phyloP scores from a whole-genome alignment of 345 rosid species.

The Adansonia digitata region DNA sequence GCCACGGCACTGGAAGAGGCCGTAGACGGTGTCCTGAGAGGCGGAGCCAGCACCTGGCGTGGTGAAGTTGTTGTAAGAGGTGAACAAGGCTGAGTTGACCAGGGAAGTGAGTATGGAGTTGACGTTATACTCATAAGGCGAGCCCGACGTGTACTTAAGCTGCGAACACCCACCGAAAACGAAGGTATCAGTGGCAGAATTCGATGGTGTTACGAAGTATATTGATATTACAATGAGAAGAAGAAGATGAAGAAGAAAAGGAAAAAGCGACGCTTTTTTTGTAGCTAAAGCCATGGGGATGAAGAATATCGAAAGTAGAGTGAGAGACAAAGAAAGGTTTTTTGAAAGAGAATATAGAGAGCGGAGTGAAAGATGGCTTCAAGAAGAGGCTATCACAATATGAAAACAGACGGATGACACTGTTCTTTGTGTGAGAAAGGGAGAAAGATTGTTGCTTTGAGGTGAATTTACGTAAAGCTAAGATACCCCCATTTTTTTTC shows the following conservation, averaged over 20 bases:
- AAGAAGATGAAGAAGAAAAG: not conserved
- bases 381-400: not conserved
- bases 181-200: conserved; percentile 43
- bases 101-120: conserved; percentile 78
- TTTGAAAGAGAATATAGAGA: conserved; percentile 1
- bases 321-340: not conserved
- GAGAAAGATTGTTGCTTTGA: conserved; percentile 37
- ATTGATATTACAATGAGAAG: conserved; percentile 20
- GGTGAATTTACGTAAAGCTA: conserved; percentile 52
- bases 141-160: conserved; percentile 43
- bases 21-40: conserved; percentile 49
- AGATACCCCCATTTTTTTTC: no score
- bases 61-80: conserved; percentile 56
- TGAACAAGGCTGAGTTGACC: conserved; percentile 59
- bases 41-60: conserved; percentile 26
- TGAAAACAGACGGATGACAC: not conserved
- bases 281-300: conserved; percentile 6
- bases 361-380: not conserved
- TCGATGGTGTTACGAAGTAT: conserved; percentile 26
- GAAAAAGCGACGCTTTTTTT: conserved; percentile 1
- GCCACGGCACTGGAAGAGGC: conserved; percentile 83
- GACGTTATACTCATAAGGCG: conserved; percentile 59
- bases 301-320: not conserved
- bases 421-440: not conserved
- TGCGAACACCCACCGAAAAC: conserved; percentile 72